These are phyloP conservation scores for Coemansia sp. DNA, from an alignment of 192 early-diverging fungal genomes.

Conservation along the genomic window DNA sequence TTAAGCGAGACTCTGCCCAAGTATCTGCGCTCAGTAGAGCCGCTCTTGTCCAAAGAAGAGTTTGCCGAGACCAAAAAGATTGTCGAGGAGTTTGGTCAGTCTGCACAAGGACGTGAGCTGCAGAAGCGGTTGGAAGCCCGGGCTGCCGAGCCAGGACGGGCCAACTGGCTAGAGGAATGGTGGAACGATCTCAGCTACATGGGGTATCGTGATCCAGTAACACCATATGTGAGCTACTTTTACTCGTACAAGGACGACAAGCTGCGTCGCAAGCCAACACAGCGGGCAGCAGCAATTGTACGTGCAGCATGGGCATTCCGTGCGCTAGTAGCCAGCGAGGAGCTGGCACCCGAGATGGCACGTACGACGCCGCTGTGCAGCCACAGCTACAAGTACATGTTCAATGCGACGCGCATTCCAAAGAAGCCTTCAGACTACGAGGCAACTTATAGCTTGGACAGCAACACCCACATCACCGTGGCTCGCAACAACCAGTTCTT, in stretches of 20 bases:
- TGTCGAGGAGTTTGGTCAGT: constrained; percentile 76
- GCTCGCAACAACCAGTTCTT: constrained; percentile 92
- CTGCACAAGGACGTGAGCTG: constrained; percentile 81
- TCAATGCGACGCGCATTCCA: constrained; percentile 93
- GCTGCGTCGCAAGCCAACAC: constrained; percentile 68
- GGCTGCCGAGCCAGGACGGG: constrained; percentile 66
- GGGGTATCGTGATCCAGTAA: constrained; percentile 94
- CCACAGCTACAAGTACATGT: constrained; percentile 94
- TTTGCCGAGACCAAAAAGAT: constrained; percentile 64
- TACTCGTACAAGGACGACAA: constrained; percentile 91
- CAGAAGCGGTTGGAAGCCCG: constrained; percentile 80
- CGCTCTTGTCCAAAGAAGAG: constrained; percentile 68
- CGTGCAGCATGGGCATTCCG: constrained; percentile 90
- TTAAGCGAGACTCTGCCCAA: constrained; percentile 77
- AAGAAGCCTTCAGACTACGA: constrained; percentile 80
- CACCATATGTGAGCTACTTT: constrained; percentile 95
- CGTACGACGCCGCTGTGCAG: constrained; percentile 78
- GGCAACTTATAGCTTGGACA: constrained; percentile 63
- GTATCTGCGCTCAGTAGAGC: constrained; percentile 78
- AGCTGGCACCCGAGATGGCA: constrained; percentile 79
- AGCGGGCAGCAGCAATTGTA: constrained; percentile 85
- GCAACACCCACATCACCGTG: constrained; percentile 82
- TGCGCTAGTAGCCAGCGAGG: constrained; percentile 68
- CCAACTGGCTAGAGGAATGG: constrained; percentile 96
- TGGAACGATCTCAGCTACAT: constrained; percentile 96